Percentiles rank a stretch among this genome's conserved stretches.
These are phyloP conservation scores for Naganishia vishniacii DNA, from an alignment of 768 basidiomycete genomes.

Conservation along the genomic window DNA sequence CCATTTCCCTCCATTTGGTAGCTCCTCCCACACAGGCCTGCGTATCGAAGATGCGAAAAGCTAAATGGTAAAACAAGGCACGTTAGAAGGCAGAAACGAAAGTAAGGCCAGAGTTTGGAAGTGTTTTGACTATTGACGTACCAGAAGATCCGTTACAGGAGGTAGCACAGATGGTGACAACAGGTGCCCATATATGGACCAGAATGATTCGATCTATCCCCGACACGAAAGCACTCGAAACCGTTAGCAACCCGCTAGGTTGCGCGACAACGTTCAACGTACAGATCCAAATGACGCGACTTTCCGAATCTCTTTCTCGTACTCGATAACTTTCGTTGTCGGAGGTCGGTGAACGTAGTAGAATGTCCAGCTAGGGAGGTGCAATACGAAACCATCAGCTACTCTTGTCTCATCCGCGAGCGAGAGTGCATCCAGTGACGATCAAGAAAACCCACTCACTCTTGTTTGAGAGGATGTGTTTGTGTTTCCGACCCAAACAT, in stretches of 20 bases:
- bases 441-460: constrained; percentile 21
- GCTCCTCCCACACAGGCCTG: constrained; percentile 93
- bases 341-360: constrained; percentile 65
- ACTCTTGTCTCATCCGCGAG: too few relatives aligned
- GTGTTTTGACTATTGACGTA: too few relatives aligned
- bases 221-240: too few relatives aligned
- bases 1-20: constrained; percentile 93
- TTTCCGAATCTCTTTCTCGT: constrained; percentile 92
- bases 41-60: constrained; percentile 78
- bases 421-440: too few relatives aligned
- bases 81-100: background rate
- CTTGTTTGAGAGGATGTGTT: constrained; percentile 26
- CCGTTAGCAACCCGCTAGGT: too few relatives aligned
- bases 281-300: constrained; percentile 68
- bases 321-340: constrained; percentile 80
- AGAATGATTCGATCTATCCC: constrained; percentile 81
- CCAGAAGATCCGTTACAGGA: constrained; percentile 87
- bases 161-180: constrained; percentile 73
- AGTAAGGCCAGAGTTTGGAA: too few relatives aligned
- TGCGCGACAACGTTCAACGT: constrained; percentile 14
- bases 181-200: constrained; percentile 89
- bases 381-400: background rate
- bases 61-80: background rate
- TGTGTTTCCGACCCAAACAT: constrained; percentile 9
- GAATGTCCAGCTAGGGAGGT: constrained; percentile 39